These are phyloP conservation scores for Beauveria rudraprayagi DNA, from an alignment of 2,329 filamentous ascomycete genomes.

Conservation along the genomic window DNA sequence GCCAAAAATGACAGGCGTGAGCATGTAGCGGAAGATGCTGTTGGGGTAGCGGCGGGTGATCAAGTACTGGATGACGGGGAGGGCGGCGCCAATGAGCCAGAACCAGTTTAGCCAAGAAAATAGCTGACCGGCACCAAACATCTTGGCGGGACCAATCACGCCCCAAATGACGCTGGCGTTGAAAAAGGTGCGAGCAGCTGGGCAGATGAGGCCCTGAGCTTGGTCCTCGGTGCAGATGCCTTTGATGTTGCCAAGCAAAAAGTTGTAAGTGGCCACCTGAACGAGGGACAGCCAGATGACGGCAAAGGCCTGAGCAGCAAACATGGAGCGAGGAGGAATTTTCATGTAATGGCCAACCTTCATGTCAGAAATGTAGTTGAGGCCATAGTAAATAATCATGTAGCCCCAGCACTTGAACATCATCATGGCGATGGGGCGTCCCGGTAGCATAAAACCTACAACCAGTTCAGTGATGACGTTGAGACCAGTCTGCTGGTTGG, in stretches of 20 bases:
- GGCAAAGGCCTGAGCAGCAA: constrained; percentile 35
- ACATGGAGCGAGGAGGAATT: constrained; percentile 42
- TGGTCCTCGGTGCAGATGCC: constrained; percentile 43
- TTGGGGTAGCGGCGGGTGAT: constrained; percentile 40
- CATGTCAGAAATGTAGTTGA: constrained; percentile 40
- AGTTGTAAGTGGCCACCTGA: constrained; percentile 31
- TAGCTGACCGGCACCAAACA: constrained; percentile 28
- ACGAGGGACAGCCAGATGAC: constrained; percentile 32
- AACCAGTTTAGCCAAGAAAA: constrained; percentile 46
- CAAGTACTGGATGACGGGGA: constrained; percentile 42
- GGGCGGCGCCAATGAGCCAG: constrained; percentile 43
- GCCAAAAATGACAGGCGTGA: constrained; percentile 46
- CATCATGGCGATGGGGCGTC: constrained; percentile 41
- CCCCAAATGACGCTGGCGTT: constrained; percentile 55
- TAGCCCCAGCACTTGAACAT: constrained; percentile 41
- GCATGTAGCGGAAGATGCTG: constrained; percentile 39
- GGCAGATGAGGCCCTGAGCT: constrained; percentile 45
- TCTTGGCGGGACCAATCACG: constrained; percentile 38
- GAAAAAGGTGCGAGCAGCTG: constrained; percentile 50
- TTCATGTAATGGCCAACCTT: constrained; percentile 49
- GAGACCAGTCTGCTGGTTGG: constrained; percentile 39
- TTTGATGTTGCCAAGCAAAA: constrained; percentile 38
- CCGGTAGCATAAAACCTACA: constrained; percentile 40
- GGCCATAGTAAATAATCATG: constrained; percentile 37
- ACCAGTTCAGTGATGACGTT: constrained; percentile 43